A percentile compares a stretch with the other conserved stretches of the same genome.
Conservation (phyloP, 441 rosid species). For the Erodium texanum region DNA sequence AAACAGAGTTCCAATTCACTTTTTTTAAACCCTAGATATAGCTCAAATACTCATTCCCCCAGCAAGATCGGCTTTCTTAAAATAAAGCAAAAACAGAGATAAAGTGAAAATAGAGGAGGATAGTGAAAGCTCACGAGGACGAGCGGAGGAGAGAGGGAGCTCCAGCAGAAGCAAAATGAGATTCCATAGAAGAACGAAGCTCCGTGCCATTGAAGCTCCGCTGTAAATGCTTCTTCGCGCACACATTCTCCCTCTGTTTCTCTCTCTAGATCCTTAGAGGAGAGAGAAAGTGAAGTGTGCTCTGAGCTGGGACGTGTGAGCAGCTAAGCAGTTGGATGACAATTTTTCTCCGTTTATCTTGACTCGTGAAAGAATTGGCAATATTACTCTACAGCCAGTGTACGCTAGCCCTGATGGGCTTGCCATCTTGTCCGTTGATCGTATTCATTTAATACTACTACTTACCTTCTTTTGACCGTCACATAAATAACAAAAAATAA, state of each 20-base stretch:
- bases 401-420: not conserved
- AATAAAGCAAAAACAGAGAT: not conserved
- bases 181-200: not conserved
- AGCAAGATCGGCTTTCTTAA: not conserved
- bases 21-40: not conserved
- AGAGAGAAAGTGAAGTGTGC: not conserved
- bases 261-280: not conserved
- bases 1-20: not conserved
- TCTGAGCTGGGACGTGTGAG: not conserved
- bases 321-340: not conserved
- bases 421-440: too few species aligned
- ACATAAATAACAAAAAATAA: too few species aligned
- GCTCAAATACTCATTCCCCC: not conserved
- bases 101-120: not conserved
- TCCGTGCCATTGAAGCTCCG: not conserved
- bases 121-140: conserved; percentile 2
- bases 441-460: too few species aligned
- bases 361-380: too few species aligned
- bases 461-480: too few species aligned
- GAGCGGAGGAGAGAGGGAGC: not conserved
- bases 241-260: not conserved
- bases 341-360: not conserved
- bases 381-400: not conserved
- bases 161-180: not conserved
- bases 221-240: not conserved